Percentiles rank a stretch among this genome's conserved stretches.
phyloP scores from a whole-genome alignment of 2,329 filamentous ascomycete genomes.

The Didymella pomorum region DNA sequence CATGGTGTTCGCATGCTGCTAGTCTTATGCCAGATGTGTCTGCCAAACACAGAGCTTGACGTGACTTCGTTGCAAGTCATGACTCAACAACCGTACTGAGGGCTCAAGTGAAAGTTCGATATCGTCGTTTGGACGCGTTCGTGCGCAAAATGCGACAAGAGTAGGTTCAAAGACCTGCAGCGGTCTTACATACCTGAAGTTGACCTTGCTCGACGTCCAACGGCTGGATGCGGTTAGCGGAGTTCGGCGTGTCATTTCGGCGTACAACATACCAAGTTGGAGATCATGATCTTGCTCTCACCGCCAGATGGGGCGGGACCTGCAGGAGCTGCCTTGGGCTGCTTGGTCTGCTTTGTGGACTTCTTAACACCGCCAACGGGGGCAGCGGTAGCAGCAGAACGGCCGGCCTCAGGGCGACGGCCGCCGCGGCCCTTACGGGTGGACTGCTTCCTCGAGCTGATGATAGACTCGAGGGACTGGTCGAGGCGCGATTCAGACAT shows the following conservation, averaged over 20 bases:
- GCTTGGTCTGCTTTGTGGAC: slow-evolving; percentile 68
- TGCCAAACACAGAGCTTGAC: slow-evolving; percentile 42
- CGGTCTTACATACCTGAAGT: slow-evolving; percentile 99
- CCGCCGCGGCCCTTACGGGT: slow-evolving; percentile 57
- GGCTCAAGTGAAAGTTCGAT: slow-evolving; percentile 28
- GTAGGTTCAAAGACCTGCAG: slow-evolving; percentile 57
- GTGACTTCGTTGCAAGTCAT: slow-evolving; percentile 41
- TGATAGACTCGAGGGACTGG: slow-evolving; percentile 96
- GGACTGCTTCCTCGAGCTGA: slow-evolving; percentile 74
- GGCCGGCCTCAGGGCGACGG: slow-evolving; percentile 57
- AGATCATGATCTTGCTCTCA: slow-evolving; percentile 97
- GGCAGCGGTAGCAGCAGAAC: slow-evolving; percentile 66
- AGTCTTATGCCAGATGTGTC: slow-evolving; percentile 41
- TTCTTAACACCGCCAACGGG: slow-evolving; percentile 90
- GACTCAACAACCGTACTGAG: slow-evolving; percentile 37
- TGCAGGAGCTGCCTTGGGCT: slow-evolving; percentile 67
- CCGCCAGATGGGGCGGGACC: slow-evolving; percentile 69
- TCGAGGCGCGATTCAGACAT: slow-evolving; percentile 78
- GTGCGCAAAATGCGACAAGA: slow-evolving; percentile 43
- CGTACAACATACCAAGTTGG: slow-evolving; percentile 82
- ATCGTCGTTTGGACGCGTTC: slow-evolving; percentile 45
- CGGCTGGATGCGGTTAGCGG: slow-evolving; percentile 71
- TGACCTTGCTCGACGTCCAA: slow-evolving; percentile 94
- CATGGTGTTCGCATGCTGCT: slow-evolving; percentile 45
- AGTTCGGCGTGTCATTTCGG: not conserved